These are phyloP conservation scores for Arthrobotrys musiformis DNA, from an alignment of 2,329 filamentous ascomycete genomes.

Conservation along the genomic window DNA sequence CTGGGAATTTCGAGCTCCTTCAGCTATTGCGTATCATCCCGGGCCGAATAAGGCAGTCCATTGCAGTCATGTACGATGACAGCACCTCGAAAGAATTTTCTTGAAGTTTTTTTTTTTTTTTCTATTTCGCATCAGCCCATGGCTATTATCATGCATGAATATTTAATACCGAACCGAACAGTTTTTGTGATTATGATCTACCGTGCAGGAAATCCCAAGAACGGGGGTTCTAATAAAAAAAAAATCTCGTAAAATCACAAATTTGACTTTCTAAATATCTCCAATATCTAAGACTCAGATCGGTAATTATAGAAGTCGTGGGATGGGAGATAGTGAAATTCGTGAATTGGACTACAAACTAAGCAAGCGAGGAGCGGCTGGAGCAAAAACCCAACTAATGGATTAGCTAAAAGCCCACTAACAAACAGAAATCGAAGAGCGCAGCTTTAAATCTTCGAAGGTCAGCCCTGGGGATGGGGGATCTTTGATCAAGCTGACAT, in stretches of 20 bases:
- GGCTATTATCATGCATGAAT: conserved; percentile 2
- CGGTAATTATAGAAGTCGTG: neutral
- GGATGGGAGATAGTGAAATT: no score
- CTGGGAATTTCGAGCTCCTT: neutral
- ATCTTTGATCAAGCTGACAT: conserved; percentile 24
- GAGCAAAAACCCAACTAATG: conserved; percentile 17
- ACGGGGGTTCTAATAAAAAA: neutral
- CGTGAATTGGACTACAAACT: conserved; percentile 7
- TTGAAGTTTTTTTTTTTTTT: no score
- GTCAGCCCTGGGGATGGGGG: conserved; percentile 12
- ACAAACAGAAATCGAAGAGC: conserved; percentile 19
- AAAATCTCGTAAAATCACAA: neutral
- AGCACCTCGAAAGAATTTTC: conserved; percentile 10
- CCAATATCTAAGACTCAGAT: neutral
- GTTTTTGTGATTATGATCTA: conserved; percentile 37
- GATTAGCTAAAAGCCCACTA: conserved; percentile 12
- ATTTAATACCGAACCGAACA: neutral
- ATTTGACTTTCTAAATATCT: no score
- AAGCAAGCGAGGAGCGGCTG: conserved; percentile 28
- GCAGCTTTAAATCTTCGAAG: neutral
- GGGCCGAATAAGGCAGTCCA: conserved; percentile 24
- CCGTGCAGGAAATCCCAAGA: conserved; percentile 12
- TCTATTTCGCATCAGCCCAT: no score
- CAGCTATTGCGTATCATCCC: conserved; percentile 15
- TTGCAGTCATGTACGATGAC: conserved; percentile 11